These are phyloP conservation scores for Coemansia sp. DNA, from an alignment of 192 early-diverging fungal genomes.

Conservation along the genomic window DNA sequence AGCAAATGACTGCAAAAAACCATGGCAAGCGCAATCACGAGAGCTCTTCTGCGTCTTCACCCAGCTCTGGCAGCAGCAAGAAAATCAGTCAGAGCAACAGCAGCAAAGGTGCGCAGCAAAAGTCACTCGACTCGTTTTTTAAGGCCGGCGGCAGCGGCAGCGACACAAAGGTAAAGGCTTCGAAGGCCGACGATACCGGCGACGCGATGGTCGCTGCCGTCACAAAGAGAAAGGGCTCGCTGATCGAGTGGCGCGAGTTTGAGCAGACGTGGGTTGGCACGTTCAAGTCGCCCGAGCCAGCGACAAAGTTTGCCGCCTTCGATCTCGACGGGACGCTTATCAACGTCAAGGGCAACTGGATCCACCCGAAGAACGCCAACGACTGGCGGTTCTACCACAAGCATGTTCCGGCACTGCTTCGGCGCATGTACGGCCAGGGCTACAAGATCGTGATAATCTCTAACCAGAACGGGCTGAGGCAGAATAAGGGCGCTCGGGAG, in stretches of 20 bases:
- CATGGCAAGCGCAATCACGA: background rate
- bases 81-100: background rate
- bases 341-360: slow-evolving; percentile 58
- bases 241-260: slow-evolving; percentile 36
- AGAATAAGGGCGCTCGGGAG: slow-evolving; percentile 10
- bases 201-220: background rate
- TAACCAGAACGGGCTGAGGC: slow-evolving; percentile 32
- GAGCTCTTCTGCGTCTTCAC: background rate
- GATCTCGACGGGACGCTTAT: slow-evolving; percentile 76
- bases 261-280: slow-evolving; percentile 44
- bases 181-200: slow-evolving; percentile 1
- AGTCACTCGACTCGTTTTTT: slow-evolving; percentile 18
- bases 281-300: slow-evolving; percentile 26
- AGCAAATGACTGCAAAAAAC: slow-evolving; percentile 1
- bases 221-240: background rate
- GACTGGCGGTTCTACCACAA: slow-evolving; percentile 79
- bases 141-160: slow-evolving; percentile 12
- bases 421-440: slow-evolving; percentile 60
- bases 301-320: slow-evolving; percentile 47
- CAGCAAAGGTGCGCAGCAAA: slow-evolving; percentile 14
- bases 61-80: background rate
- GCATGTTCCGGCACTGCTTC: slow-evolving; percentile 58
- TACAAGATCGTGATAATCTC: slow-evolving; percentile 51
- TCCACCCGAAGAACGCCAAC: slow-evolving; percentile 61
- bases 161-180: background rate